Conservation (phyloP, 179 eudicot genomes). For the Carnegiea gigantea region DNA sequence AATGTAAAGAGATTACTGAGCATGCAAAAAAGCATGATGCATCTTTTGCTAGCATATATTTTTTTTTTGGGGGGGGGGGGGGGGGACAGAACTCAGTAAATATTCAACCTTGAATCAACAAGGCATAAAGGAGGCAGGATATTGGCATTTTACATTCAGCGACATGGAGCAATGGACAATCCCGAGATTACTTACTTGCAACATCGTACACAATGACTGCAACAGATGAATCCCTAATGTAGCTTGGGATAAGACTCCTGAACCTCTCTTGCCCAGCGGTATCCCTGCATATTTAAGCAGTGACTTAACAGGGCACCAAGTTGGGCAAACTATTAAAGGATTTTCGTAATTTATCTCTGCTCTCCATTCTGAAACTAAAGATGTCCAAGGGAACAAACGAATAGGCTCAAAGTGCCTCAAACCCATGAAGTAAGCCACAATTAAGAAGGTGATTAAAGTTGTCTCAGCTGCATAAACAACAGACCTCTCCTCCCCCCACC, state of each 20-base stretch:
- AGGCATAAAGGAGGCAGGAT: neutral
- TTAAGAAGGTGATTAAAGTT: neutral
- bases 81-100: neutral
- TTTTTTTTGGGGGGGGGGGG: neutral
- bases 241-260: conserved; percentile 80
- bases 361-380: neutral
- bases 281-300: conserved; percentile 45
- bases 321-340: neutral
- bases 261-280: conserved; percentile 82
- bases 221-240: conserved; percentile 77
- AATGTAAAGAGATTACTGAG: neutral
- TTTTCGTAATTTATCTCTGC: neutral
- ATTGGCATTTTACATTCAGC: conserved; percentile 8
- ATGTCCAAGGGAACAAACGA: neutral
- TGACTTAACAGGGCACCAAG: neutral
- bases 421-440: neutral
- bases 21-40: neutral
- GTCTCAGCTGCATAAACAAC: too few species aligned
- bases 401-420: neutral
- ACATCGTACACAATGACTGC: conserved; percentile 76
- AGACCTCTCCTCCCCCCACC: too few species aligned
- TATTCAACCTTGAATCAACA: neutral
- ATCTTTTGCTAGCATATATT: neutral
- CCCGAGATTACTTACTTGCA: conserved; percentile 50
- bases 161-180: conserved; percentile 1